Conservation (phyloP, 495 filamentous ascomycete species). For the Penicillium paxilli region DNA sequence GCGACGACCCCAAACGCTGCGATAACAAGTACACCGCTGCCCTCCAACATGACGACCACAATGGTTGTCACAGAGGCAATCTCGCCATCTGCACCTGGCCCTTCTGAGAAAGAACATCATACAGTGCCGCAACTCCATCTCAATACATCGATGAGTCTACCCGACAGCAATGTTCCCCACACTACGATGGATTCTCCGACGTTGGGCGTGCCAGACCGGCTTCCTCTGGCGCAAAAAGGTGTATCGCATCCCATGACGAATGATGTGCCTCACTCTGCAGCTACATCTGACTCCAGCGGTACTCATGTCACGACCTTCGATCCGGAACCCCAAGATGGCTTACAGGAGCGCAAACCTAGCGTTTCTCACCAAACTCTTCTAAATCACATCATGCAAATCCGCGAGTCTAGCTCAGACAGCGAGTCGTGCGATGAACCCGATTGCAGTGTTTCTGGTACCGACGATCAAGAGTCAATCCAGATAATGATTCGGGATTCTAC, state of each 20-base stretch:
- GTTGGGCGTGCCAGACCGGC: constrained; percentile 64
- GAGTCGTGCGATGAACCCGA: constrained; percentile 53
- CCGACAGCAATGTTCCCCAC: constrained; percentile 10
- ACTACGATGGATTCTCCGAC: constrained; percentile 64
- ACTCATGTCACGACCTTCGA: constrained; percentile 70
- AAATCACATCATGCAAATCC: constrained; percentile 53
- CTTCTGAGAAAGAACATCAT: constrained; percentile 4
- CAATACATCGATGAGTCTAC: constrained; percentile 21
- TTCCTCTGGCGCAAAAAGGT: constrained; percentile 36
- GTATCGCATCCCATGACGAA: constrained; percentile 36
- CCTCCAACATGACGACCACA: constrained; percentile 24
- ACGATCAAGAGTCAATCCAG: constrained; percentile 60
- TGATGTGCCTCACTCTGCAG: constrained; percentile 40
- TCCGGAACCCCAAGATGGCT: constrained; percentile 65
- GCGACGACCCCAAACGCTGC: constrained; percentile 21
- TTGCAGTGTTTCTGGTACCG: constrained; percentile 50
- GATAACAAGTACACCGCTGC: constrained; percentile 18
- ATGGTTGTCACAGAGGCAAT: constrained; percentile 28
- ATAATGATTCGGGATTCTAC: constrained; percentile 57
- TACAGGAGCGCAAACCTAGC: constrained; percentile 35
- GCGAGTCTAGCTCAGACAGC: constrained; percentile 45
- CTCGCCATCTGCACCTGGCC: neutral
- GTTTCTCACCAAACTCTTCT: constrained; percentile 47
- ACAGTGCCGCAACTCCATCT: constrained; percentile 30
- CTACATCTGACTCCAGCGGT: constrained; percentile 48